These are phyloP conservation scores for Psilocybe tampanensis DNA, from an alignment of 768 basidiomycete genomes.

Conservation along the genomic window DNA sequence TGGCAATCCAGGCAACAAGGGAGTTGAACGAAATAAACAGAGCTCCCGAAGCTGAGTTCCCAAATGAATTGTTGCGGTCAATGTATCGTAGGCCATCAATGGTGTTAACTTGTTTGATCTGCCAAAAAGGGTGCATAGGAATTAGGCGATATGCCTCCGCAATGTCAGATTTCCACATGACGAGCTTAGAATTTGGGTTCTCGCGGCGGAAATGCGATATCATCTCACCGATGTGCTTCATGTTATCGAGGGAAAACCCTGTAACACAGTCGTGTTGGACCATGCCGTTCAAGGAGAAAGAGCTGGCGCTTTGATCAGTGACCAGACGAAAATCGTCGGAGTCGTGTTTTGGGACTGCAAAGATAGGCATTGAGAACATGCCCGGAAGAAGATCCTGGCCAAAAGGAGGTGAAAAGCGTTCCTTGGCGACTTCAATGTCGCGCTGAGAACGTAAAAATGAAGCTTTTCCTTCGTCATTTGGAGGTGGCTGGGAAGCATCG, in stretches of 20 bases:
- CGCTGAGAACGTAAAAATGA: too few relatives aligned
- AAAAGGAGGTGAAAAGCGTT: constrained; percentile 21
- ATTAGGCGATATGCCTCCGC: constrained; percentile 35
- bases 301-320: constrained; percentile 30
- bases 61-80: constrained; percentile 28
- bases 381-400: constrained; percentile 32
- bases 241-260: constrained; percentile 24
- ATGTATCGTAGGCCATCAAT: constrained; percentile 25
- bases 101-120: constrained; percentile 37
- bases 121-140: constrained; percentile 43
- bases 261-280: constrained; percentile 12
- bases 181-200: background rate
- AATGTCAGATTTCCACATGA: constrained; percentile 36
- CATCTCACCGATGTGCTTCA: constrained; percentile 21
- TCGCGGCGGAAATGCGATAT: background rate
- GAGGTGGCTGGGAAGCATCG: constrained; percentile 17
- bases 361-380: constrained; percentile 31
- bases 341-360: constrained; percentile 30
- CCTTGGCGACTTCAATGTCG: constrained; percentile 9
- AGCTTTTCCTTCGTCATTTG: background rate
- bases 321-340: constrained; percentile 27
- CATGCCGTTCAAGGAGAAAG: constrained; percentile 28
- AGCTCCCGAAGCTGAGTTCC: constrained; percentile 12
- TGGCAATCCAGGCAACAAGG: constrained; percentile 39
- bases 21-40: constrained; percentile 32